A percentile compares a stretch with the other conserved stretches of the same genome.
phyloP scores from a whole-genome alignment of 306 rosid genomes.

The Spatholobus suberectus region DNA sequence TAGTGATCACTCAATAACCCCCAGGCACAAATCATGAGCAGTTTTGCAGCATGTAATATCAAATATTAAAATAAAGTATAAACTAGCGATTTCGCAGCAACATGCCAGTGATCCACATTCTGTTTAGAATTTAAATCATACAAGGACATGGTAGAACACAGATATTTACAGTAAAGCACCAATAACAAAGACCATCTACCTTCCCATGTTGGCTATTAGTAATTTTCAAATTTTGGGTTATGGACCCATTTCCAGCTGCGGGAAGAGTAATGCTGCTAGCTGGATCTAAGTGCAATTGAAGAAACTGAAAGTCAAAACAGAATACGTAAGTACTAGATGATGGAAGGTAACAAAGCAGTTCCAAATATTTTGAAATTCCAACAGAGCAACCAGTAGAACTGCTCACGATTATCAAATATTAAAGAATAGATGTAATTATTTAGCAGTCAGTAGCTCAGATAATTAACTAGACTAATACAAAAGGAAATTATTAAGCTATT shows the following conservation, averaged over 20 bases:
- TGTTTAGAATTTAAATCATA: slow-evolving; percentile 23
- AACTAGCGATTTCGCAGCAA: slow-evolving; percentile 1
- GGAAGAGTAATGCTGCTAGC: slow-evolving; percentile 84
- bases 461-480: slow-evolving; percentile 27
- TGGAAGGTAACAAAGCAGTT: slow-evolving; percentile 34
- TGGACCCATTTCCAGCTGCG: slow-evolving; percentile 70
- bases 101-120: slow-evolving; percentile 6
- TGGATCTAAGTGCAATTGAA: slow-evolving; percentile 93
- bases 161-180: slow-evolving; percentile 17
- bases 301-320: slow-evolving; percentile 74
- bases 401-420: background rate
- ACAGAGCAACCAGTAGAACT: slow-evolving; percentile 26
- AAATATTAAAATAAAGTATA: slow-evolving; percentile 2
- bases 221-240: slow-evolving; percentile 83
- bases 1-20: slow-evolving; percentile 27
- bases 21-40: slow-evolving; percentile 13
- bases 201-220: slow-evolving; percentile 97
- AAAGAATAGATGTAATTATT: slow-evolving; percentile 10
- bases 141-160: slow-evolving; percentile 13
- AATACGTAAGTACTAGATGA: slow-evolving; percentile 47
- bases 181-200: slow-evolving; percentile 57
- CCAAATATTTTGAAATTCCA: slow-evolving; percentile 35
- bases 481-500: slow-evolving; percentile 17
- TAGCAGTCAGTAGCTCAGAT: slow-evolving; percentile 25
- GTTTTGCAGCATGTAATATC: background rate